Base-by-base conservation (phyloP, 305 asterid species). In the Fraxinus albicans region DNA sequence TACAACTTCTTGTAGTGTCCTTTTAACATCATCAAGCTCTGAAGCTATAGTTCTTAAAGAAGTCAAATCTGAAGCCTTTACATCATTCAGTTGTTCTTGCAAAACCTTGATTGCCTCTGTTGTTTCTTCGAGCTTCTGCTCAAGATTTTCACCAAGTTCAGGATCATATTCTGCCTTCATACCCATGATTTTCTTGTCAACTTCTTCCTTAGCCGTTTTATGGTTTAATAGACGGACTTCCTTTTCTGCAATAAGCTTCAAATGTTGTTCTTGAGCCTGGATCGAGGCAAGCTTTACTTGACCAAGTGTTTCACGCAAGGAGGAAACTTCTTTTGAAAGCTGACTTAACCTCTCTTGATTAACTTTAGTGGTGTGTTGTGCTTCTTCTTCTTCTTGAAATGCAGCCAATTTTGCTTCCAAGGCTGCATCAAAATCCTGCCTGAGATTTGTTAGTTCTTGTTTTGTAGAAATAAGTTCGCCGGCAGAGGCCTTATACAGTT, bases 381-480 rank as follows among this genome's bases (percentile, higher is more conserved):
- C 94, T 2, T 93, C 97, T 36, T 90, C 95, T 6, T 89, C 92
- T 70, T 89, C 84, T 60, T 93, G 98, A 78, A 91, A 89, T 0
- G 97, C 98, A 0, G 90, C 86, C 4, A 92, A 8, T 80, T 96
- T 95, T 1, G 92, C 94, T 63, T 88, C 97, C 3, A 95, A 87
- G 38, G 91, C 95, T 8, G 91, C 90, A 6, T 96, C 99, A 6
- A 96, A 90, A 77, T 95, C 99, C 79, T 90, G 97, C 19, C 96
- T 86, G 1, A 96, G 89, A 79, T 80, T 92, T 0, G 97, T 88
- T 2, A 93, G 97, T 80, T 94, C 97, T 86, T 95, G 98, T 83
- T 96, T 95, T 2, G 83, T 84, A 0, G 89, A 90, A 2, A 88
- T 90, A 79, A 96, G 91, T 77, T 93, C 91, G 0, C 91, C 93